Evolutionary conservation across 1,139 yeast genomes (phyloP), one percentile per base, ranked within the genome.

Genomic region (Saccharomyces hybrid): DNA sequence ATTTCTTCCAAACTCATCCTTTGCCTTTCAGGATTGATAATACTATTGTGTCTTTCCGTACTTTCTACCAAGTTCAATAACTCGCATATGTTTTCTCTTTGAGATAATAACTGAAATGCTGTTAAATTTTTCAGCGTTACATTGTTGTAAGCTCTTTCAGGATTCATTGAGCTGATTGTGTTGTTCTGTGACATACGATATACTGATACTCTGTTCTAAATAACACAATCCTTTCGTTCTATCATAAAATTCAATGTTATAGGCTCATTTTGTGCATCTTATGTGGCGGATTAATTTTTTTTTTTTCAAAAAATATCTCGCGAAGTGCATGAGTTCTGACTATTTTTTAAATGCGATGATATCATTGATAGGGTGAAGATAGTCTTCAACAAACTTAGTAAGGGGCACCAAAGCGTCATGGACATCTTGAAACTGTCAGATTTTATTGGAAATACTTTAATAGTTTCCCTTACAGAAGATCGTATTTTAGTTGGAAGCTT

Each of bases 21-120:
- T 47, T 59, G 62, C 25, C 57, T 59, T 31, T 56, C 56, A n/a
- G 55, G 49, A 26, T 61, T 56, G 2, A 61, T 51, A 7, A 60
- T 54, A 32, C 51, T 47, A 16, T 48, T 50, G 44, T 54, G 60
- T 46, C 63, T 59, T 42, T 63, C 63, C 11, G 60, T 47, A 46
- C 62, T 65, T 51, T 68, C 70, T 23, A 60, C 56, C 34, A 67
- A 52, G 41, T 65, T 59, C 54, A 68, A 67, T 50, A 67, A 53
- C 54, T 67, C 71, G 38, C 63, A 59, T 59, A 67, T 58, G 46
- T 60, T 64, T 52, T 67, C 70, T 20, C 70, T 57, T 28, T 63
- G 63, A 11, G 61, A 44, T 41, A 67, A 54, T 47, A 67, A 56
- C 53, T 66, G 63, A 50, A 65, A 61, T 3, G 71, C 71, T 1